Percentiles rank a stretch among this genome's conserved stretches.
Evolutionary conservation across 1,284 basidiomycete genomes (phyloP).

Genomic region (Coriolopsis trogii): DNA sequence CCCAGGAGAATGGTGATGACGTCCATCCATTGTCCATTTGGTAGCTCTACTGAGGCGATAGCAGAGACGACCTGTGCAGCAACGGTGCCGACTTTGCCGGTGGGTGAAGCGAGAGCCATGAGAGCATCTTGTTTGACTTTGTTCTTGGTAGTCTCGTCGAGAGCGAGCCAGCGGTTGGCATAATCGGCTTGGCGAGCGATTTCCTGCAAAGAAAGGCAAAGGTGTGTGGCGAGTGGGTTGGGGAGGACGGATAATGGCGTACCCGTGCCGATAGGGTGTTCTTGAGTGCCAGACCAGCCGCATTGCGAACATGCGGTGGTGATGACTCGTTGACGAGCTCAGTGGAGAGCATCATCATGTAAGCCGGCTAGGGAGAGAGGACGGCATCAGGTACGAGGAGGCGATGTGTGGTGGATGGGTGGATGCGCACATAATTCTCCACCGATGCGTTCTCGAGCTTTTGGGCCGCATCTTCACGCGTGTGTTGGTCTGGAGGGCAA

Average conservation of each 20-base stretch:
- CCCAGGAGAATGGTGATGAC: conserved; percentile 88
- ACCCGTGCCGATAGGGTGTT: conserved; percentile 92
- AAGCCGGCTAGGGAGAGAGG: conserved; percentile 73
- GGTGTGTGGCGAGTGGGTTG: conserved; percentile 13
- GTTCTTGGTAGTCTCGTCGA: conserved; percentile 69
- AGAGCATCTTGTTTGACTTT: conserved; percentile 93
- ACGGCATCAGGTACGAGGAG: conserved; percentile 22
- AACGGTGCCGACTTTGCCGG: conserved; percentile 79
- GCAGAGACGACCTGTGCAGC: conserved; percentile 95
- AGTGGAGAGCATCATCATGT: conserved; percentile 85
- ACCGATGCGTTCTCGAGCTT: conserved; percentile 84
- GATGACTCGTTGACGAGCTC: conserved; percentile 80
- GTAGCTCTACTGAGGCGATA: conserved; percentile 92
- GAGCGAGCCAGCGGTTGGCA: conserved; percentile 79
- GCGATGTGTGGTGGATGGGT: conserved; percentile 21
- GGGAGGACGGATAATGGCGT: conserved; percentile 19
- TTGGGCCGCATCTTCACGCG: conserved; percentile 87
- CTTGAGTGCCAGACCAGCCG: conserved; percentile 96
- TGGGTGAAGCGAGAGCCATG: conserved; percentile 77
- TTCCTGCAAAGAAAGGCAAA: conserved; percentile 57
- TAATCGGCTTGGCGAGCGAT: conserved; percentile 76
- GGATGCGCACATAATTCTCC: conserved; percentile 78
- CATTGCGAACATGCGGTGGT: conserved; percentile 84
- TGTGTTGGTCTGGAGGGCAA: conserved; percentile 65
- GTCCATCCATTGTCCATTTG: conserved; percentile 86